Percentiles rank a stretch among this genome's conserved stretches.
Conservation (phyloP, 345 rosid genomes). For the Draba incana region DNA sequence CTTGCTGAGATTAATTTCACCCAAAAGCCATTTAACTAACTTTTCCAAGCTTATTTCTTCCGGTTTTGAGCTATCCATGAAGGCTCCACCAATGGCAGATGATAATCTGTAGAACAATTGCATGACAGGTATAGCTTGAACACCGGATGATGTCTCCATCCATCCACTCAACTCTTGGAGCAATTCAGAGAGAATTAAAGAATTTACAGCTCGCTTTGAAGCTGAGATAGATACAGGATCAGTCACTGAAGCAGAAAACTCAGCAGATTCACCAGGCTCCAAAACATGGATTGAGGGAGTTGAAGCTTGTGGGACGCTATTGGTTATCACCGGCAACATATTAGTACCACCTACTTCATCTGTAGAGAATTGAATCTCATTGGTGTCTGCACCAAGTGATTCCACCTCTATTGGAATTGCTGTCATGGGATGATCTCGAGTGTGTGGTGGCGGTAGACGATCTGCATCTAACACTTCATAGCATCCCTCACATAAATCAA, state of each 20-base stretch:
- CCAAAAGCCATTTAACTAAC: conserved; percentile 84
- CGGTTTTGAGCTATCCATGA: conserved; percentile 89
- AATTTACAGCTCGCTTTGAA: conserved; percentile 88
- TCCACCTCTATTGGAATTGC: conserved; percentile 95
- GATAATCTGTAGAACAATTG: conserved; percentile 95
- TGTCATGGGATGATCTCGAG: conserved; percentile 95
- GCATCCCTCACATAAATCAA: conserved; percentile 96
- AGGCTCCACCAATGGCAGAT: conserved; percentile 95
- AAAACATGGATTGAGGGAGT: conserved; percentile 92
- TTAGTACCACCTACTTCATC: conserved; percentile 69
- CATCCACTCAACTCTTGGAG: conserved; percentile 93
- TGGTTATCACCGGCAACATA: conserved; percentile 51
- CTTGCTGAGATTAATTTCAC: conserved; percentile 72
- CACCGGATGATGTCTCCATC: conserved; percentile 87
- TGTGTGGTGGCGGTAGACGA: conserved; percentile 88
- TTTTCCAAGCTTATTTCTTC: conserved; percentile 81
- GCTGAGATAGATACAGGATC: conserved; percentile 92
- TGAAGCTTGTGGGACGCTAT: conserved; percentile 55
- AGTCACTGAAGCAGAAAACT: conserved; percentile 67
- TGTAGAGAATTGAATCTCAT: conserved; percentile 76
- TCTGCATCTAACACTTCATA: conserved; percentile 86
- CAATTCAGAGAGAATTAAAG: conserved; percentile 87
- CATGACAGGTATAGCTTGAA: conserved; percentile 90
- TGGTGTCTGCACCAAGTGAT: conserved; percentile 80
- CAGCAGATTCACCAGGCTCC: conserved; percentile 86